phyloP scores from a whole-genome alignment of 2,329 filamentous ascomycete species.

The Lomentospora prolificans region DNA sequence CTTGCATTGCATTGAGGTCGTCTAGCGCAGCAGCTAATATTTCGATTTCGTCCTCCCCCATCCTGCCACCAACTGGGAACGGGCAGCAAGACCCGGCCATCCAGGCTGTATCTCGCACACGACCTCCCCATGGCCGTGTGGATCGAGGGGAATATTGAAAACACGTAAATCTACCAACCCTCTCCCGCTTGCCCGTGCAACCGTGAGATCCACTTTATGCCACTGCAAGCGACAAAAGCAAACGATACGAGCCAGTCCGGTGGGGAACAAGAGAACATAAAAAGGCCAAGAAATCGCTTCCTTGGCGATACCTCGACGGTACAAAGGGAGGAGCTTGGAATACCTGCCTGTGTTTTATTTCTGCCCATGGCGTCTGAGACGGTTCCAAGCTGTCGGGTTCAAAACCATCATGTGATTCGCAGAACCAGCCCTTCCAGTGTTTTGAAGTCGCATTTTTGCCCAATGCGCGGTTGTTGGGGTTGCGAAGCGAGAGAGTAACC shows the following conservation, averaged over 20 bases:
- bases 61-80: no score
- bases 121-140: background rate
- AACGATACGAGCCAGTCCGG: background rate
- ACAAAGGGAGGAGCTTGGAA: background rate
- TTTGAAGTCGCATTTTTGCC: background rate
- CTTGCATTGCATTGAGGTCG: background rate
- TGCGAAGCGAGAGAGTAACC: no score
- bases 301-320: background rate
- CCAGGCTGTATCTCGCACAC: no score
- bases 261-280: background rate
- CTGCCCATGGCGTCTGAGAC: background rate
- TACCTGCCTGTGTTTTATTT: background rate
- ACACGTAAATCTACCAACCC: no score
- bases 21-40: background rate
- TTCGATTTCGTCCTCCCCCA: background rate
- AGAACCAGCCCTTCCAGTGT: background rate
- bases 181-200: no score
- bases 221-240: background rate
- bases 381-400: conserved; percentile 7
- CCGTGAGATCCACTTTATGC: no score
- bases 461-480: background rate
- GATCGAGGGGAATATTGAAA: no score
- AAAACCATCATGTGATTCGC: conserved; percentile 5
- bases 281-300: background rate
- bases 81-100: no score